phyloP scores from a whole-genome alignment of 2,329 filamentous ascomycete genomes.

The Botrytis aclada region DNA sequence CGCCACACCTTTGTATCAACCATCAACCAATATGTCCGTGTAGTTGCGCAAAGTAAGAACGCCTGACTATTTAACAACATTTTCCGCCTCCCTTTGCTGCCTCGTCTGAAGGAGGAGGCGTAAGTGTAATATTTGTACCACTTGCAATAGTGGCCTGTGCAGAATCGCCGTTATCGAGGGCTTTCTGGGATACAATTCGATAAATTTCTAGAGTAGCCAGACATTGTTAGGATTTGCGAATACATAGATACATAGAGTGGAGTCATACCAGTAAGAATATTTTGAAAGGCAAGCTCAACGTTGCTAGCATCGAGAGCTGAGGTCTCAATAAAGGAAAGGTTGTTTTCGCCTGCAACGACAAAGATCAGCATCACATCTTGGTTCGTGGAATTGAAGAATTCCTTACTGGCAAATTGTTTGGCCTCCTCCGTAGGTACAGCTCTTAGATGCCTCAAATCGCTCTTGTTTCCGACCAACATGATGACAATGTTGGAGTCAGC shows the following conservation, averaged over 20 bases:
- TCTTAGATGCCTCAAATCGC: constrained; percentile 97
- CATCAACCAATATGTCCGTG: constrained; percentile 26
- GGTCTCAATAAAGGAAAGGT: constrained; percentile 98
- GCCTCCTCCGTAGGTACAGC: constrained; percentile 97
- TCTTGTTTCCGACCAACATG: constrained; percentile 99
- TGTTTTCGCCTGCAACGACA: constrained; percentile 76
- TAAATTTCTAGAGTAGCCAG: constrained; percentile 75
- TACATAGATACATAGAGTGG: not conserved
- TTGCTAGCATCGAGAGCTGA: constrained; percentile 98
- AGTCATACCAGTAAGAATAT: constrained; percentile 87
- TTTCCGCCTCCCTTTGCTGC: constrained; percentile 70
- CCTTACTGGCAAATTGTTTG: constrained; percentile 90
- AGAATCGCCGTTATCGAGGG: constrained; percentile 83
- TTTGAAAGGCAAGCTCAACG: constrained; percentile 98
- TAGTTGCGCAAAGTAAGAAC: constrained; percentile 21
- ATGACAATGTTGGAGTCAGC: constrained; percentile 99
- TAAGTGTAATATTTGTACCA: constrained; percentile 81
- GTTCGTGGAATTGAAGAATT: not conserved
- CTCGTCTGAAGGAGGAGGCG: constrained; percentile 73
- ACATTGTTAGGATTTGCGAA: constrained; percentile 18
- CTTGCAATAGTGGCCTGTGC: constrained; percentile 75
- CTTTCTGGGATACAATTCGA: constrained; percentile 97
- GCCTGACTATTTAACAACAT: constrained; percentile 62
- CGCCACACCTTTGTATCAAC: constrained; percentile 30
- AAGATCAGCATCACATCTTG: constrained; percentile 33